Conservation (phyloP, 2,329 filamentous ascomycete genomes). For the Fusarium verrucosum region DNA sequence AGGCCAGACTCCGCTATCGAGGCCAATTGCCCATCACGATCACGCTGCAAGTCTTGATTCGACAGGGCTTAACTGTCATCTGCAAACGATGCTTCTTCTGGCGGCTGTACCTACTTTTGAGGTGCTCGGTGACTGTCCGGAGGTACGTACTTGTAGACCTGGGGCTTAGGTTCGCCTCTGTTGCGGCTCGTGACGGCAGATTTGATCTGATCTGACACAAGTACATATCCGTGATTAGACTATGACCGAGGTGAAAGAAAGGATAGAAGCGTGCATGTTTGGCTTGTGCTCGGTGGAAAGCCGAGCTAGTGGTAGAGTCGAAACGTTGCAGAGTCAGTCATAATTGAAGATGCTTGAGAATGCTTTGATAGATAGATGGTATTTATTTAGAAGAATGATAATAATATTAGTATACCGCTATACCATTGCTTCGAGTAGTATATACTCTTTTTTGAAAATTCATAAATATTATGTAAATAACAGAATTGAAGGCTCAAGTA, state of each 20-base stretch:
- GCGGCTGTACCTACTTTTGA: constrained; percentile 12
- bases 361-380: no score
- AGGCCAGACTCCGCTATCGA: background rate
- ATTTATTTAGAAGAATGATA: background rate
- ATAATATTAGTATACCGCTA: no score
- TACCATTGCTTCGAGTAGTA: no score
- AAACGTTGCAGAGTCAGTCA: background rate
- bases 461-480: background rate
- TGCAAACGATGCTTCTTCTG: background rate
- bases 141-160: constrained; percentile 36
- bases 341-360: background rate
- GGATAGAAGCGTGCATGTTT: background rate
- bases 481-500: background rate
- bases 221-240: constrained; percentile 5
- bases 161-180: background rate
- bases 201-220: constrained; percentile 26
- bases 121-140: constrained; percentile 43
- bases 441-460: background rate
- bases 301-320: constrained; percentile 22
- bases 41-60: constrained; percentile 20
- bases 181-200: constrained; percentile 33
- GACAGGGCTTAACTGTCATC: background rate
- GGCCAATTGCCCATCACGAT: constrained; percentile 27
- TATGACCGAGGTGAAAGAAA: constrained; percentile 38
- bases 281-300: constrained; percentile 33